Evolutionary conservation across 2,329 filamentous ascomycete genomes (phyloP), one percentile per base, ranked within the genome.

Genomic region (Fusarium sp.): DNA sequence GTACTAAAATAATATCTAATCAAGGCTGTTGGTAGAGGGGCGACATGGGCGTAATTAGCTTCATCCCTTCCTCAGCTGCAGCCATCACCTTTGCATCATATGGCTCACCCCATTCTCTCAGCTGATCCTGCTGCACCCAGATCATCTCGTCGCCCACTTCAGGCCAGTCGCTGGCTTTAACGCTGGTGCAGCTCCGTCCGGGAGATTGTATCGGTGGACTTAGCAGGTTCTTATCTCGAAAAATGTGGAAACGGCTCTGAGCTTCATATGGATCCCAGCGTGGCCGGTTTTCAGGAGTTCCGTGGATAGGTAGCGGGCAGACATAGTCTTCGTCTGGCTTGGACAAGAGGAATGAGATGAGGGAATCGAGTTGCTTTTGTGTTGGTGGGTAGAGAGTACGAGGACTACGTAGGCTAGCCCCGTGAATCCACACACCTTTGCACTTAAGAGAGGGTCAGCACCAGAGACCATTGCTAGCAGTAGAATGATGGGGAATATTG

Each of bases 241-340:
- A 75, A 27, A 75, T 75, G 45, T 75, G 68, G 5, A 41, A 60
- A 39, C 41, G 4, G 48, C 62, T n/a, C 60, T 35, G 3, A 27
- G 69, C 72, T 11, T 75, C 9, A 7, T 57, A 75, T 7, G 66
- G 32, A 34, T 67, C 37, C 73, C 72, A 75, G 9, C 73, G 58
- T 13, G 69, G 69, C 5, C 73, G 54, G 6, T 75, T 75, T 0
- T 27, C 8, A 1, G 10, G n/a, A 20, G 61, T 27, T 20, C 37
- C 73, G 2, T 68, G 52, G 0, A 74, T 74, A 0, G 72, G 69
- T 7, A 75, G 56, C 8, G 72, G 73, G 5, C 14, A 64, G 3
- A 20, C 2, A 7, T 3, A 1, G 3, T 34, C 7, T 3, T 32
- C n/a, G 1, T 39, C 27, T 1, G 23, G 9, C 2, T 35, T 10